Evolutionary conservation across 345 rosid genomes (phyloP), one percentile per base, ranked within the genome.

Genomic region (Erucastrum elatum): DNA sequence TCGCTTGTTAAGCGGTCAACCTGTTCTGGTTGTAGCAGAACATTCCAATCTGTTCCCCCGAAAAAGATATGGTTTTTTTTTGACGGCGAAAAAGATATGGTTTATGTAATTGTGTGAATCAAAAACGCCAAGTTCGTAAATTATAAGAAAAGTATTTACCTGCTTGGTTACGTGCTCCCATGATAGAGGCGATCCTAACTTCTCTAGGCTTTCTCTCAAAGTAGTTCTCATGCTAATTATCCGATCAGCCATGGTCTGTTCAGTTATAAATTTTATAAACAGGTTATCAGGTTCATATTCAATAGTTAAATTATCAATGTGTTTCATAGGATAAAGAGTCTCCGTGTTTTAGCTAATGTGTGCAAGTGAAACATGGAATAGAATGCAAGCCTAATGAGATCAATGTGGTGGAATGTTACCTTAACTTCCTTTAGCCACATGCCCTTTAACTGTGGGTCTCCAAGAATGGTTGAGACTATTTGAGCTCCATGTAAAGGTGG

Each of bases 121-220:
- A n/a, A 49, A 12, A n/a, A 49, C 56, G 56, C 7, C 56, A 49
- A n/a, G 17, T 49, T 49, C 17, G n/a, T n/a, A n/a, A n/a, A n/a
- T 13, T 13, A n/a, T 13, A 49, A 49, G 8, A 13, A 49, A 49
- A n/a, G 17, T 49, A 46, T 35, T n/a, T n/a, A 49, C 98, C 94
- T 94, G 98, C 49, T 94, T 85, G 31, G 98, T 92, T 55, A 94
- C 84, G 81, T 94, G 97, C 83, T 91, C 88, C 98, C 98, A 91
- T 17, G 95, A 77, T 66, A 92, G 81, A 1, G 92, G 86, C 0
- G 98, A 94, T 4, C 94, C 97, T 83, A 88, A 81, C 17, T 90
- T 88, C 74, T 92, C 98, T 12, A 92, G 95, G 90, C 87, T 91
- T 76, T 89, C 97, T 76, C 86, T 79, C 56, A 94, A 74, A 64